Base-by-base conservation (phyloP, 768 basidiomycete species). In the Cubamyces sp. region DNA sequence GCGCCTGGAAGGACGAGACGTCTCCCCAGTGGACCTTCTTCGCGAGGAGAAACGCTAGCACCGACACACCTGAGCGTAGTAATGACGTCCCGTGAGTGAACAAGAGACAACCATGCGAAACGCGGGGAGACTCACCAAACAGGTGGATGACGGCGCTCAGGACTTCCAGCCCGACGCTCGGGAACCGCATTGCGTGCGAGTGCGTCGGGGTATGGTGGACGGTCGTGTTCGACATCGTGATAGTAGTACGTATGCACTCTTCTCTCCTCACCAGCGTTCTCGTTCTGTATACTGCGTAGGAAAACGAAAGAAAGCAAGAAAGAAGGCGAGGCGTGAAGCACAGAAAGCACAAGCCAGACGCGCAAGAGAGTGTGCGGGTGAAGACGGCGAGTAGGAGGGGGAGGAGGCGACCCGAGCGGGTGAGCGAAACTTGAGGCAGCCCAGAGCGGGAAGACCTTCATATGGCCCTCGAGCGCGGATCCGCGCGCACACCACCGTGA, bases 21-120 rank as follows among this genome's bases (percentile, higher is more conserved):
- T 72, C 67, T 37, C 77, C 72, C 40, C 69, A 56, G 39, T 71
- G 68, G 18, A 79, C 58, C 53, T 80, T 69, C 28, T 79, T 75
- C 12, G 79, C 76, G n/a, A 82, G 67, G 56, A 77, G 78, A 60
- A 75, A 77, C 1, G 78, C 50, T 28, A 77, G 46, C 4, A 69
- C 56, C 23, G 74, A 74, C 3, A 73, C 69, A 16, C 75, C 75
- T 75, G 61, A 7, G 4, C 25, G 4, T 19, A 8, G 1, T 19
- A 5, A 39, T 12, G 39, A 37, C 19, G 9, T 26, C 7, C 9
- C 40, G 34, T 34, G 9, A 34, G 34, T 9, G 11, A 34, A 1
- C 6, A 5, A 5, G 9, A 11, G n/a, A 30, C 9, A n/a, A 43
- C 25, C 7, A 1, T n/a, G 4, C 21, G 53, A n/a, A 23, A 28